These are phyloP conservation scores for Phellopilus nigrolimitatus DNA, from an alignment of 1,284 basidiomycete species.

Conservation along the genomic window DNA sequence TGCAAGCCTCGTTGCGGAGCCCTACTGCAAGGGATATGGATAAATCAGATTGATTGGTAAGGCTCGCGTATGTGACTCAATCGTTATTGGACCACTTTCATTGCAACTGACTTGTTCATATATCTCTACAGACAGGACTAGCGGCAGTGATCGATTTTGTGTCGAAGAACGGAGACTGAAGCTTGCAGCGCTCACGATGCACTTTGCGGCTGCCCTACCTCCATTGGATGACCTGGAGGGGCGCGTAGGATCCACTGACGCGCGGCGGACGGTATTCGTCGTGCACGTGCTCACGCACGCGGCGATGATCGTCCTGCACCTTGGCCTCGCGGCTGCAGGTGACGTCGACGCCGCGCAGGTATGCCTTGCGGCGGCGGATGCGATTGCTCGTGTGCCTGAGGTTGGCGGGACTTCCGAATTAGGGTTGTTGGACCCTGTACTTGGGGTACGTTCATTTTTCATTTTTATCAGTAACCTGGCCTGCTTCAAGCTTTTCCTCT, in stretches of 20 bases:
- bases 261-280: slow-evolving; percentile 25
- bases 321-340: slow-evolving; percentile 25
- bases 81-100: not conserved
- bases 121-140: not conserved
- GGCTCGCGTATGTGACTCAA: not conserved
- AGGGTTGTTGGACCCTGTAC: slow-evolving; percentile 24
- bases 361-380: slow-evolving; percentile 25
- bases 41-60: too few species aligned
- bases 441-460: slow-evolving; percentile 26
- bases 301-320: slow-evolving; percentile 34
- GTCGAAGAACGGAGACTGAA: not conserved
- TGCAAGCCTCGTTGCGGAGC: too few species aligned
- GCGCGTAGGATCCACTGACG: slow-evolving; percentile 19
- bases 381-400: slow-evolving; percentile 1
- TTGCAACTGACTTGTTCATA: not conserved
- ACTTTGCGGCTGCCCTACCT: slow-evolving; percentile 29
- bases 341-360: slow-evolving; percentile 24
- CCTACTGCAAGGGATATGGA: too few species aligned
- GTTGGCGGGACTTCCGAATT: slow-evolving; percentile 17
- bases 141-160: too few species aligned
- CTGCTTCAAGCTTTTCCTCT: not conserved
- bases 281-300: slow-evolving; percentile 30
- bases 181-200: slow-evolving; percentile 26
- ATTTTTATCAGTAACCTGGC: too few species aligned
- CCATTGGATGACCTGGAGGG: slow-evolving; percentile 20